Evolutionary conservation across 202 grass and related monocot species (phyloP), one percentile per base, ranked within the genome.

Genomic region (Schoenoplectus triqueter): DNA sequence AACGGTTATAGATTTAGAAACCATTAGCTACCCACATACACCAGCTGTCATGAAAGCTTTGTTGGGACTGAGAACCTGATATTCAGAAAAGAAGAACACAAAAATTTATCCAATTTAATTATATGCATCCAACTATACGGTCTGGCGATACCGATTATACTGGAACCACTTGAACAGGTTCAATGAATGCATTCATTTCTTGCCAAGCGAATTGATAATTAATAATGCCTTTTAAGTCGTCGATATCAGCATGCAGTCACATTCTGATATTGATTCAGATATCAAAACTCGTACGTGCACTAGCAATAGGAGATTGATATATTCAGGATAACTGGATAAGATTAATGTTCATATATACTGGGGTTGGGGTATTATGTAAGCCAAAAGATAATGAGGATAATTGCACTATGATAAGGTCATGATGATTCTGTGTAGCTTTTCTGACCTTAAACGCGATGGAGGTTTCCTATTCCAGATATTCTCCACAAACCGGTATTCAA

Each of bases 11-110:
- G 22, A 78, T 78, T 45, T 79, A 61, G 54, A 8, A 78, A 40
- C 17, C 51, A 0, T 73, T 51, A 72, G 15, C 68, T 71, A 71
- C 73, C 19, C 56, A 31, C 51, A 55, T 77, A 39, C 73, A 77
- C 73, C 73, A 77, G 73, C 20, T 77, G 73, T 77, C 73, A 77
- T 56, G 73, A 77, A 77, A 77, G 73, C 73, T 77, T 77, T 56
- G 73, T 57, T 77, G 21, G 50, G 73, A 57, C 8, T 40, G 73
- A 77, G 50, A 77, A 77, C 22, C 50, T 41, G 20, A 56, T 76
- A 18, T 56, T 76, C 9, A 40, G 4, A 71, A 18, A 73, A 51
- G 40, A 47, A 70, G 13, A 67, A 67, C 4, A 73, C 17, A 61
- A 3, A 17, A 40, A 67, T 52, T 54, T 22, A 31, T 74, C 48